Conservation (phyloP, 176 grass and related monocot genomes). For the Luzula sylvatica region DNA sequence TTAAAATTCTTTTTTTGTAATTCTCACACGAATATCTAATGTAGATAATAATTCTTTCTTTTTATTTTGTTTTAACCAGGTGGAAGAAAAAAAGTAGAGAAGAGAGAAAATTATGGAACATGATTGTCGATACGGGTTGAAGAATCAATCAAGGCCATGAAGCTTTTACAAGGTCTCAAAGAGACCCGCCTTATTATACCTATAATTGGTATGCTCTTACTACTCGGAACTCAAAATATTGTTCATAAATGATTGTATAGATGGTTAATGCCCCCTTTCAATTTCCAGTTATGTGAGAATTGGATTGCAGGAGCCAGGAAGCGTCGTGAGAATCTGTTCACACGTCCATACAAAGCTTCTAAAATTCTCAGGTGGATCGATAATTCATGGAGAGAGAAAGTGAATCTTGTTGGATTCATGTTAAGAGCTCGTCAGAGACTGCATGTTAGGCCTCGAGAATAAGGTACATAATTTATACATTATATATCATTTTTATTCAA, state of each 20-base stretch:
- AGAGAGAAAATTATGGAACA: conserved; percentile 66
- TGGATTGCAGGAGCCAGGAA: conserved; percentile 79
- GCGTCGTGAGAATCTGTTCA: conserved; percentile 53
- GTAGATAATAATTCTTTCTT: neutral
- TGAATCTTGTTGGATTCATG: conserved; percentile 75
- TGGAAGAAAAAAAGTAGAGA: conserved; percentile 19
- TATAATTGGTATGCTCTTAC: conserved; percentile 48
- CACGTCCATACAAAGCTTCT: conserved; percentile 53
- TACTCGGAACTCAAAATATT: neutral
- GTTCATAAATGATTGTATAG: neutral
- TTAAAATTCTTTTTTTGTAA: neutral
- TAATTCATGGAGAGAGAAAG: conserved; percentile 57
- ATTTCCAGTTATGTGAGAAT: conserved; percentile 92
- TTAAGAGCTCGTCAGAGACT: conserved; percentile 66
- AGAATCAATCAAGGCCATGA: conserved; percentile 57
- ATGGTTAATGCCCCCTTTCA: neutral
- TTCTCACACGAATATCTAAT: neutral
- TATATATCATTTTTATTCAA: no score
- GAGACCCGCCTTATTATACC: conserved; percentile 71
- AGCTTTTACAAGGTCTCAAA: conserved; percentile 64
- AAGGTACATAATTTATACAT: no score
- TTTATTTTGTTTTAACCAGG: conserved; percentile 6
- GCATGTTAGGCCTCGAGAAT: conserved; percentile 45
- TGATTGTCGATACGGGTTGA: conserved; percentile 60
- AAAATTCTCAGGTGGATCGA: conserved; percentile 70